A percentile compares a stretch with the other conserved stretches of the same genome.
Conservation (phyloP, 805 yeast genomes). For the Zygoascus ofunaensis region DNA sequence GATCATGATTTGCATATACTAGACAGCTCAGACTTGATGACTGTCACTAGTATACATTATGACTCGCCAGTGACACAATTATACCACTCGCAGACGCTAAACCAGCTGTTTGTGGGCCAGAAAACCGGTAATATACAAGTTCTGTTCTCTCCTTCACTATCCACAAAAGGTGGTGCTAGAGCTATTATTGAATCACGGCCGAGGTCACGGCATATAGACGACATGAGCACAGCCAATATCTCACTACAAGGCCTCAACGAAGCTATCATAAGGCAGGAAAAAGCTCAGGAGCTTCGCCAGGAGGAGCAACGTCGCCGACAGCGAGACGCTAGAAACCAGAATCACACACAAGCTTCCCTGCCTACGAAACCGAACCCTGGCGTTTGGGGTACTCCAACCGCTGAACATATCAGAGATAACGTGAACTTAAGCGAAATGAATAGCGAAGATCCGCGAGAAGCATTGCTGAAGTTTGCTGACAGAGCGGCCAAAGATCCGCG, state of each 20-base stretch:
- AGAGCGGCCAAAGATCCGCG: conserved; percentile 20
- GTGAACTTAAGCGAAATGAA: conserved; percentile 11
- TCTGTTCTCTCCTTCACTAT: conserved; percentile 23
- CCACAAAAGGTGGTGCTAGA: conserved; percentile 27
- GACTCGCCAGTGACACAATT: conserved; percentile 11
- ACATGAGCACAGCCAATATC: conserved; percentile 18
- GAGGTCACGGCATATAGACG: conserved; percentile 27
- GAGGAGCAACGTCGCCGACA: conserved; percentile 3
- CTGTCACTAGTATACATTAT: conserved; percentile 13
- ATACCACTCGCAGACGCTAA: conserved; percentile 23
- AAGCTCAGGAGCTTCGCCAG: conserved; percentile 5
- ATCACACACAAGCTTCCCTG: conserved; percentile 4
- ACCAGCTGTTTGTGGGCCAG: conserved; percentile 27
- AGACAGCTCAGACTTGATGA: conserved; percentile 24
- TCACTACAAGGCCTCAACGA: conserved; percentile 24
- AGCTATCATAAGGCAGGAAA: conserved; percentile 11
- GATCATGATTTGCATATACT: conserved; percentile 19
- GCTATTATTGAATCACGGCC: conserved; percentile 21
- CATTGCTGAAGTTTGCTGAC: conserved; percentile 26
- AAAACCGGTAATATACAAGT: conserved; percentile 22
- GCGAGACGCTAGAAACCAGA: conserved; percentile 6
- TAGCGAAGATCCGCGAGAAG: conserved; percentile 29
- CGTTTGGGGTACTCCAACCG: conserved; percentile 21
- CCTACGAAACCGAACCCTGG: conserved; percentile 20
- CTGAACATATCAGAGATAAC: conserved; percentile 13